Conservation (phyloP, 2,329 filamentous ascomycete genomes). For the Fusarium sp. region DNA sequence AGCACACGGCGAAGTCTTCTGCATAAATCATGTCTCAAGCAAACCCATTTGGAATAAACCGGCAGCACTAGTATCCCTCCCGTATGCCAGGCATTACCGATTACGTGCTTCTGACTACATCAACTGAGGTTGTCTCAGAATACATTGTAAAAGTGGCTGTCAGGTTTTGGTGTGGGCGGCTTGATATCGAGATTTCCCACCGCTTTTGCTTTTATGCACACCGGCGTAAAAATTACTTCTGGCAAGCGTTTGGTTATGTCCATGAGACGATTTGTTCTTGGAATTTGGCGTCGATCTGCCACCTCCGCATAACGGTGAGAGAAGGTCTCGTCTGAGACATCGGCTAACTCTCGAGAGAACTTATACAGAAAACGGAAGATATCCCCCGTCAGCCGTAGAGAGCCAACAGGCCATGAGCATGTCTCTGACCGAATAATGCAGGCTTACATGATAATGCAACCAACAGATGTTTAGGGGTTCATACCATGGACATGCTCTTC, state of each 20-base stretch:
- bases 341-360: neutral
- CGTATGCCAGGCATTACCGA: neutral
- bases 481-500: neutral
- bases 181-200: neutral
- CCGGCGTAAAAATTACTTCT: neutral
- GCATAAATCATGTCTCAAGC: neutral
- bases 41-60: neutral
- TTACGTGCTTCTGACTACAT: neutral
- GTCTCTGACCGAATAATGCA: neutral
- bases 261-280: neutral
- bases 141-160: neutral
- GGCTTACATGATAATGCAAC: neutral
- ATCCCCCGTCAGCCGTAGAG: neutral
- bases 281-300: neutral
- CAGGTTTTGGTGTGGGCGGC: neutral
- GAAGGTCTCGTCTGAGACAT: neutral
- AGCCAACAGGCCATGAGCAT: neutral
- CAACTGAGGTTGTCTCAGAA: neutral
- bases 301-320: neutral
- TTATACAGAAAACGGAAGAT: neutral
- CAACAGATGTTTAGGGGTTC: neutral
- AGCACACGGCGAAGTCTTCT: neutral
- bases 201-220: neutral
- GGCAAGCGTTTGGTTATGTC: neutral
- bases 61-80: neutral